Conservation (phyloP, 495 filamentous ascomycete species). For the Cercophora scortea region DNA sequence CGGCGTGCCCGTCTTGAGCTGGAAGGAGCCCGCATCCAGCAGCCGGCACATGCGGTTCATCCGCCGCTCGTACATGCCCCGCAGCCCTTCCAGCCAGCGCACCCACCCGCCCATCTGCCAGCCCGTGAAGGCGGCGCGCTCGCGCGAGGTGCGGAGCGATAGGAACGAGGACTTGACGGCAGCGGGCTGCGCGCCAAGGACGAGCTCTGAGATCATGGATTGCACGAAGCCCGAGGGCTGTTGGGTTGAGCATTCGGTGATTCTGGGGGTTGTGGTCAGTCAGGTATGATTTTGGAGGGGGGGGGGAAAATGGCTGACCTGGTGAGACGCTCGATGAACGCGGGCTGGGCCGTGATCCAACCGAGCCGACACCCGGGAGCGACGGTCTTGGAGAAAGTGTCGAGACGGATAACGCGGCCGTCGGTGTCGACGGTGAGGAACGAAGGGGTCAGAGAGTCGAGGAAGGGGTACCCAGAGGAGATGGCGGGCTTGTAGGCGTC, state of each 20-base stretch:
- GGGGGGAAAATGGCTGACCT: background rate
- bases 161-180: constrained; percentile 26
- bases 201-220: constrained; percentile 63
- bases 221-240: constrained; percentile 88
- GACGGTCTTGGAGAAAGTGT: constrained; percentile 80
- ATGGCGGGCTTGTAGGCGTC: constrained; percentile 23
- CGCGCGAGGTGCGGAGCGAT: constrained; percentile 12
- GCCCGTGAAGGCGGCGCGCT: constrained; percentile 31
- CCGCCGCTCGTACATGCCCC: constrained; percentile 71
- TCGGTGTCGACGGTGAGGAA: constrained; percentile 66
- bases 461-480: constrained; percentile 66
- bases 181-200: constrained; percentile 57
- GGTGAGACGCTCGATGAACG: constrained; percentile 47
- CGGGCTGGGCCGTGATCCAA: constrained; percentile 79
- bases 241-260: constrained; percentile 66
- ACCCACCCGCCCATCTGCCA: constrained; percentile 88
- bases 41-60: constrained; percentile 68
- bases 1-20: constrained; percentile 40
- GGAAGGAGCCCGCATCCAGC: constrained; percentile 56
- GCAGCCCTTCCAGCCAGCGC: constrained; percentile 76
- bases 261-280: constrained; percentile 28
- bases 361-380: constrained; percentile 72
- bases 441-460: constrained; percentile 77
- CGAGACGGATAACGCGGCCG: constrained; percentile 77
- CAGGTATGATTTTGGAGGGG: background rate